Evolutionary conservation across 1,284 basidiomycete genomes (phyloP).

Genomic region (Irpex sp.): DNA sequence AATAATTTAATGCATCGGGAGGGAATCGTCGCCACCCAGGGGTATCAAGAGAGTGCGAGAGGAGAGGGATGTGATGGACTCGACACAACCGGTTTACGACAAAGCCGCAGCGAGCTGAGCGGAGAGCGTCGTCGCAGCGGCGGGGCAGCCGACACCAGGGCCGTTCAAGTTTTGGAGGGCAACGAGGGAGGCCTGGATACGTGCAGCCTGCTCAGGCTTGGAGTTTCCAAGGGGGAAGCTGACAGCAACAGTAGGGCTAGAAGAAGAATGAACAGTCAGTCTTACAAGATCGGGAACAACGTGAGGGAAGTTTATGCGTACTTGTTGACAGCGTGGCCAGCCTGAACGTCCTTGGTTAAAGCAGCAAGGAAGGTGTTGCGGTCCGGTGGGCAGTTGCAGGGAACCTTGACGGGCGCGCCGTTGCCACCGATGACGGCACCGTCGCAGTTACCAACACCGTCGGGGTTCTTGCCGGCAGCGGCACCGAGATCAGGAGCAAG

Average conservation of each 20-base stretch:
- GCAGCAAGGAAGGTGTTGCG: slow-evolving; percentile 30
- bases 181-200: slow-evolving; percentile 32
- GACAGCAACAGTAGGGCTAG: slow-evolving; percentile 27
- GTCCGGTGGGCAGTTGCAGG: slow-evolving; percentile 36
- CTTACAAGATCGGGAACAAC: not conserved
- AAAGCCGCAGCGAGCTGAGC: slow-evolving; percentile 29
- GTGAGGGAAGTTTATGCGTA: slow-evolving; percentile 1
- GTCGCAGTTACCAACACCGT: slow-evolving; percentile 30
- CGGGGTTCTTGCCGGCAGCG: slow-evolving; percentile 22
- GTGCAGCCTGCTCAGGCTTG: slow-evolving; percentile 27
- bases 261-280: not conserved
- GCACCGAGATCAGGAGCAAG: slow-evolving; percentile 25
- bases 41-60: not conserved
- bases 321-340: slow-evolving; percentile 36
- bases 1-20: not conserved
- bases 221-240: slow-evolving; percentile 34
- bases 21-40: not conserved
- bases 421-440: slow-evolving; percentile 25
- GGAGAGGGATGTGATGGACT: not conserved
- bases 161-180: slow-evolving; percentile 39
- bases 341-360: slow-evolving; percentile 32
- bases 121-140: slow-evolving; percentile 32
- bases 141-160: slow-evolving; percentile 36
- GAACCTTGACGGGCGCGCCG: slow-evolving; percentile 34
- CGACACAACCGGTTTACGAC: not conserved